Percentiles rank a stretch among this genome's conserved stretches.
These are phyloP conservation scores for Neurospora tetrasperma DNA, from an alignment of 495 filamentous ascomycete genomes.

Conservation along the genomic window DNA sequence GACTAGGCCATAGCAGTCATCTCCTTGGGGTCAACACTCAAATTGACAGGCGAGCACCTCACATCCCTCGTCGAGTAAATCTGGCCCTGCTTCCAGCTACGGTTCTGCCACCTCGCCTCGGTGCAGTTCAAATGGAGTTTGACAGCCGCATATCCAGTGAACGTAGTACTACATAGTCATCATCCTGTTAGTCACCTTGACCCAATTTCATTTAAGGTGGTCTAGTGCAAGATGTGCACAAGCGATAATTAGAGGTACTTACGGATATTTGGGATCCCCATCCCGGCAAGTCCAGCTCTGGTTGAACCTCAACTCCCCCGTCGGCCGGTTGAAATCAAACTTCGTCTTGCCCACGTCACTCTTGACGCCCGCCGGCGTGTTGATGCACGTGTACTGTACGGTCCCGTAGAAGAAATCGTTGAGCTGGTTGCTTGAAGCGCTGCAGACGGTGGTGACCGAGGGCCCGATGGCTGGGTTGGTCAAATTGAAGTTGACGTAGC, in stretches of 20 bases:
- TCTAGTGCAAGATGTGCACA: neutral
- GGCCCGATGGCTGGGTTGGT: constrained; percentile 27
- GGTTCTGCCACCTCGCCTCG: constrained; percentile 26
- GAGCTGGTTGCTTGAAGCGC: constrained; percentile 29
- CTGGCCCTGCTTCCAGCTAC: constrained; percentile 31
- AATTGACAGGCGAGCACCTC: constrained; percentile 21
- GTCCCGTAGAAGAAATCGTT: constrained; percentile 37
- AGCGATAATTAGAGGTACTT: constrained; percentile 5
- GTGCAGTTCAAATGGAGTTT: constrained; percentile 26
- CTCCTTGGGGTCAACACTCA: constrained; percentile 20
- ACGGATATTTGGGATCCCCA: constrained; percentile 28
- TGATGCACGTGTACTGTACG: constrained; percentile 26
- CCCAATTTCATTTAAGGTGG: neutral
- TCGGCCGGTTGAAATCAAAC: constrained; percentile 27
- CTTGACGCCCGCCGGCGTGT: neutral
- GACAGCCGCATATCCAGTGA: constrained; percentile 24
- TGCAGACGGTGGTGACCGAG: constrained; percentile 22
- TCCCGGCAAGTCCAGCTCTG: constrained; percentile 35
- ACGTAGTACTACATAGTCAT: constrained; percentile 18
- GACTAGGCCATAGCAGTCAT: constrained; percentile 27
- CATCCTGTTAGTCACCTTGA: constrained; percentile 1
- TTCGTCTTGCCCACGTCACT: constrained; percentile 9
- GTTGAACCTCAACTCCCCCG: constrained; percentile 25
- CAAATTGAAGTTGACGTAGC: constrained; percentile 33
- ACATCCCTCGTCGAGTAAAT: constrained; percentile 30